Conservation (phyloP, 257 asterid genomes). For the Petunia axillaris region DNA sequence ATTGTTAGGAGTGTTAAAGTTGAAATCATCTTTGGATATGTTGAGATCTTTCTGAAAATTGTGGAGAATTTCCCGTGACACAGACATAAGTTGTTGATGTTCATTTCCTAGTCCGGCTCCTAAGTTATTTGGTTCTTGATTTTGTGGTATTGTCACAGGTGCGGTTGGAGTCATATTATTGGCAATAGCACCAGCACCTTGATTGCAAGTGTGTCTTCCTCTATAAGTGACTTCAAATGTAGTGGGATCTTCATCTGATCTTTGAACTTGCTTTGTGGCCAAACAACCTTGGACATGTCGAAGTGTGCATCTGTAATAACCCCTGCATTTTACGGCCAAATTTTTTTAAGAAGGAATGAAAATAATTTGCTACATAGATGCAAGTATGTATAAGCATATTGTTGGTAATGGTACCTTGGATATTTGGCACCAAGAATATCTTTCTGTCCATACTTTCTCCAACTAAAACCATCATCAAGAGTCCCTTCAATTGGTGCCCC, state of each 20-base stretch:
- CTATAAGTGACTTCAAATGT: slow-evolving; percentile 46
- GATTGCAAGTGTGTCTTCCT: slow-evolving; percentile 50
- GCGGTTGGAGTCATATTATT: slow-evolving; percentile 21
- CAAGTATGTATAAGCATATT: not conserved
- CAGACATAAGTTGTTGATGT: slow-evolving; percentile 23
- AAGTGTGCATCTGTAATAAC: slow-evolving; percentile 52
- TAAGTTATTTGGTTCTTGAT: slow-evolving; percentile 30
- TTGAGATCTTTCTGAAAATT: slow-evolving; percentile 51
- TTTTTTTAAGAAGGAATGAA: not conserved
- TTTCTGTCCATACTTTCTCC: slow-evolving; percentile 94
- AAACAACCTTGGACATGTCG: slow-evolving; percentile 50
- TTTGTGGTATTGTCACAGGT: slow-evolving; percentile 7
- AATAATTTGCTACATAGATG: not conserved
- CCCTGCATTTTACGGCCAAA: slow-evolving; percentile 37
- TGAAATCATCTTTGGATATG: slow-evolving; percentile 35
- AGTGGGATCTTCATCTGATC: slow-evolving; percentile 47
- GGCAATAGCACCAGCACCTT: slow-evolving; percentile 14
- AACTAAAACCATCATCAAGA: slow-evolving; percentile 67
- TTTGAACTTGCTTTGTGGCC: slow-evolving; percentile 55
- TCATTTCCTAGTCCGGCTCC: slow-evolving; percentile 29
- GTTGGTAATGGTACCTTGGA: slow-evolving; percentile 57
- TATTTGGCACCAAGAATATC: slow-evolving; percentile 81
- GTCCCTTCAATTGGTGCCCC: slow-evolving; percentile 61
- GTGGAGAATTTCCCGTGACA: slow-evolving; percentile 30
- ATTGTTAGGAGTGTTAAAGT: slow-evolving; percentile 32